Percentiles rank a stretch among this genome's conserved stretches.
Evolutionary conservation across 371 early-diverging fungal species (phyloP).

Genomic region (Saksenaea vasiformis): DNA sequence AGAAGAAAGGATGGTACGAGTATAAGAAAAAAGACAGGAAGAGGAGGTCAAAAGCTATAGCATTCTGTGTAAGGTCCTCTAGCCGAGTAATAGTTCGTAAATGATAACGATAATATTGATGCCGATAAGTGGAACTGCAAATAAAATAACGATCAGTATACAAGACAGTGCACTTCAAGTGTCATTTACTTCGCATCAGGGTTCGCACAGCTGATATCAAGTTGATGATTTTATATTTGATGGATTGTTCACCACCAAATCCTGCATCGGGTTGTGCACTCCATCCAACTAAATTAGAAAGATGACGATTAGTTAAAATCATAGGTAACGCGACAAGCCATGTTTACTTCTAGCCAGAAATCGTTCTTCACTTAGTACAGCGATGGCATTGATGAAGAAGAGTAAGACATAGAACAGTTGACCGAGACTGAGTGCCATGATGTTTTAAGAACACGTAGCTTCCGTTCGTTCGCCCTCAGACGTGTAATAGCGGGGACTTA

Average conservation of each 20-base stretch:
- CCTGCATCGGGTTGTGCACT: slow-evolving; percentile 68
- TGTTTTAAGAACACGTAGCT: neutral
- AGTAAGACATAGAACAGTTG: slow-evolving; percentile 77
- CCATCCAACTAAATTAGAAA: slow-evolving; percentile 63
- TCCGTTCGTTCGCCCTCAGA: neutral
- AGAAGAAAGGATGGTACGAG: neutral
- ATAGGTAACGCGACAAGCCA: neutral
- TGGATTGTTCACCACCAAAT: slow-evolving; percentile 69
- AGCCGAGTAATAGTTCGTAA: slow-evolving; percentile 84
- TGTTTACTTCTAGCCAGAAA: slow-evolving; percentile 90
- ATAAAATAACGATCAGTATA: neutral
- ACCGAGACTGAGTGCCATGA: slow-evolving; percentile 68
- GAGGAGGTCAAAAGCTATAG: neutral
- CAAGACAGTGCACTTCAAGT: neutral
- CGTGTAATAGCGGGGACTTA: neutral
- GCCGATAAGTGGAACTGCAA: slow-evolving; percentile 81
- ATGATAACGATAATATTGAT: slow-evolving; percentile 85
- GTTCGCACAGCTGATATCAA: slow-evolving; percentile 92
- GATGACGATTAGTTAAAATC: neutral
- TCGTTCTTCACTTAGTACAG: slow-evolving; percentile 92
- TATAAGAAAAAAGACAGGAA: neutral
- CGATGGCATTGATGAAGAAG: slow-evolving; percentile 89
- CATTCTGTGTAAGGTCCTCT: slow-evolving; percentile 3
- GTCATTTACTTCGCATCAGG: slow-evolving; percentile 80
- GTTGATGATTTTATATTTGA: slow-evolving; percentile 83